A percentile compares a stretch with the other conserved stretches of the same genome.
These are phyloP conservation scores for Talaromyces sp. DNA, from an alignment of 2,329 filamentous ascomycete genomes.

Conservation along the genomic window DNA sequence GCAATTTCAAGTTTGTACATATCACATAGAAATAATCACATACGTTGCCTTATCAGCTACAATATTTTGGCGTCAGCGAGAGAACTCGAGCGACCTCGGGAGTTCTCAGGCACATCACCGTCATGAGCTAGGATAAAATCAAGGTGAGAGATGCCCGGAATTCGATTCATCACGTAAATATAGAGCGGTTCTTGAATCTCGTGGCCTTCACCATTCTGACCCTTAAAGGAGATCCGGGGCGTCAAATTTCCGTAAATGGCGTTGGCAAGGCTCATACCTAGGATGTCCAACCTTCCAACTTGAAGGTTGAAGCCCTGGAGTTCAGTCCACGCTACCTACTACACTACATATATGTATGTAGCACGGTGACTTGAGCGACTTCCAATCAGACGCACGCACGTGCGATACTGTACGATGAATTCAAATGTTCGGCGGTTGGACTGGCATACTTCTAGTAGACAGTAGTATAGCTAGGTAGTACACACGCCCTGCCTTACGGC, in stretches of 20 bases:
- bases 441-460: too few relatives aligned
- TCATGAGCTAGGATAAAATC: slow-evolving; percentile 42
- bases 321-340: too few relatives aligned
- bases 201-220: slow-evolving; percentile 31
- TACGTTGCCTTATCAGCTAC: slow-evolving; percentile 39
- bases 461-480: slow-evolving; percentile 46
- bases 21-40: slow-evolving; percentile 1
- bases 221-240: slow-evolving; percentile 31
- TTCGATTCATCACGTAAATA: slow-evolving; percentile 39
- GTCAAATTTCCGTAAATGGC: slow-evolving; percentile 36
- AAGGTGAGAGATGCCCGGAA: slow-evolving; percentile 40
- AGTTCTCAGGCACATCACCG: slow-evolving; percentile 36
- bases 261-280: slow-evolving; percentile 30
- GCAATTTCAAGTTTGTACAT: slow-evolving; percentile 4
- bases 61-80: slow-evolving; percentile 39
- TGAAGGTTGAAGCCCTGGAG: too few relatives aligned
- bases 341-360: too few relatives aligned
- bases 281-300: too few relatives aligned
- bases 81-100: slow-evolving; percentile 33
- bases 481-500: slow-evolving; percentile 41
- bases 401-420: slow-evolving; percentile 44
- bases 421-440: slow-evolving; percentile 30
- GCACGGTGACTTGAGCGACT: too few relatives aligned
- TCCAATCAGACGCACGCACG: slow-evolving; percentile 39
- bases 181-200: slow-evolving; percentile 36